These are phyloP conservation scores for Backusella westeae DNA, from an alignment of 192 early-diverging fungal genomes.

Conservation along the genomic window DNA sequence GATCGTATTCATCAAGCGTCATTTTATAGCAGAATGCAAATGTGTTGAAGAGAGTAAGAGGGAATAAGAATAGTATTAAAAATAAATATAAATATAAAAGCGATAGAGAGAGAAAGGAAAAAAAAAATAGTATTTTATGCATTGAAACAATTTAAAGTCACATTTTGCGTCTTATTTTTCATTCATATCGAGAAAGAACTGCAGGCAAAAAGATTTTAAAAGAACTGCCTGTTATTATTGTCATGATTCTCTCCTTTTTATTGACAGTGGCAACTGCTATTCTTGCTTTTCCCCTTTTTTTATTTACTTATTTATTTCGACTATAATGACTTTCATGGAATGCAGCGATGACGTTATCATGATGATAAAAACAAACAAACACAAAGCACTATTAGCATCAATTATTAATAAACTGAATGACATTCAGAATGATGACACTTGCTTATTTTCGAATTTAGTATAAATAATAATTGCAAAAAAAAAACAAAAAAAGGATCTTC, in stretches of 20 bases:
- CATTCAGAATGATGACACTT: no score
- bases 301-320: not conserved
- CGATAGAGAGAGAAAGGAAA: not conserved
- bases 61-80: not conserved
- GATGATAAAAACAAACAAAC: no score
- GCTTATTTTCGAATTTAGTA: no score
- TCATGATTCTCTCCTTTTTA: not conserved
- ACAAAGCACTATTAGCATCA: no score
- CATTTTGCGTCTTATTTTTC: not conserved
- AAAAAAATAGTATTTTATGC: not conserved
- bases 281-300: not conserved
- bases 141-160: not conserved
- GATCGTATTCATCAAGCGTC: slow-evolving; percentile 34
- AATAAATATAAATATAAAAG: not conserved
- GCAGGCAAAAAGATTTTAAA: not conserved
- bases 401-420: no score
- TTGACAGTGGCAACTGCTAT: not conserved
- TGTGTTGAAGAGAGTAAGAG: not conserved
- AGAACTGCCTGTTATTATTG: not conserved
- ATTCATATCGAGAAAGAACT: not conserved
- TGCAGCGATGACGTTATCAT: no score
- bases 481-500: no score
- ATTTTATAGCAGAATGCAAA: not conserved
- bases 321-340: no score
- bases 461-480: no score